Conservation (phyloP, 345 rosid species). For the Eutrema yunnanense region DNA sequence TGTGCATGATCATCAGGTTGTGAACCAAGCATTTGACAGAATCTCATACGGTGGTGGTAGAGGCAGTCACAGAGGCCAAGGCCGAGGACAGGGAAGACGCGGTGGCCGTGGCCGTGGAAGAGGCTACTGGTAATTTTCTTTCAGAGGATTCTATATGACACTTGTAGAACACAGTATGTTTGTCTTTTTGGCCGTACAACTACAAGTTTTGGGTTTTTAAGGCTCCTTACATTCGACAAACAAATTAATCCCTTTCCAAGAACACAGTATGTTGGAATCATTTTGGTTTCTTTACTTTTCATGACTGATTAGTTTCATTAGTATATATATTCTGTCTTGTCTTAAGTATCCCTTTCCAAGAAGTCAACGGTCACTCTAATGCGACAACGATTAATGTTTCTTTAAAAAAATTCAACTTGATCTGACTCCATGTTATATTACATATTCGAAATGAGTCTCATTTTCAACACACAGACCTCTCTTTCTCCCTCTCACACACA, state of each 20-base stretch:
- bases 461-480: no score
- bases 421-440: no score
- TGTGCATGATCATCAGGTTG: slow-evolving; percentile 61
- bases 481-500: no score
- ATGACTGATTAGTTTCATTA: background rate
- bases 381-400: background rate
- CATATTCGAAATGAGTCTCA: no score
- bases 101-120: slow-evolving; percentile 61
- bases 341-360: background rate
- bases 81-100: slow-evolving; percentile 47
- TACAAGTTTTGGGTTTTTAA: background rate
- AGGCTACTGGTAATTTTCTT: slow-evolving; percentile 33
- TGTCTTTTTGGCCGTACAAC: background rate
- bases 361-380: background rate
- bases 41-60: slow-evolving; percentile 67
- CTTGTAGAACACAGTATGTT: background rate
- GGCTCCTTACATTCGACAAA: background rate
- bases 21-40: slow-evolving; percentile 66
- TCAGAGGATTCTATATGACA: background rate
- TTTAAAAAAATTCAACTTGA: no score
- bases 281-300: background rate
- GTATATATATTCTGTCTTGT: background rate
- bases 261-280: background rate
- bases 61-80: slow-evolving; percentile 45
- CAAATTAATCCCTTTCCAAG: background rate